Evolutionary conservation across 176 grass and related monocot genomes (phyloP).

Genomic region (Lolium multiflorum): DNA sequence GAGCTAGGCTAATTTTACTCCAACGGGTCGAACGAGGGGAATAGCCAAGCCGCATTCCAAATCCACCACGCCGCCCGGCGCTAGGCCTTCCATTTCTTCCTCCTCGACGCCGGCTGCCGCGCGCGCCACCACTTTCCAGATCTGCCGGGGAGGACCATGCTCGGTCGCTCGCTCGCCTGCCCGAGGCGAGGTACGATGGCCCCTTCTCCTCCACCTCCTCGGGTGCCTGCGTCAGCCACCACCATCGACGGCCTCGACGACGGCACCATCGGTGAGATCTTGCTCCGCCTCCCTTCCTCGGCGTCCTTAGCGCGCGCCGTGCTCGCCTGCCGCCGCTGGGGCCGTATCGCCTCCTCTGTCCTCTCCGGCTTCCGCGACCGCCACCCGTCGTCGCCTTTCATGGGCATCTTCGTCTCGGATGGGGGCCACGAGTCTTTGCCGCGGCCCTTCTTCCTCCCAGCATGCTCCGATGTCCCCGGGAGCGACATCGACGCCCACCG

Average conservation of each 20-base stretch:
- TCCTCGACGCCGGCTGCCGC: no score
- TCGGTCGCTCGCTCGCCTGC: no score
- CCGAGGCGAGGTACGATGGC: no score
- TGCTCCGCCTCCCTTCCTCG: conserved; percentile 13
- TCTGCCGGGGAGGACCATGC: no score
- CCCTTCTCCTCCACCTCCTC: no score
- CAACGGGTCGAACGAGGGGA: no score
- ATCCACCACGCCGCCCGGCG: no score
- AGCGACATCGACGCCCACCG: neutral
- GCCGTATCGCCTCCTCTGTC: neutral
- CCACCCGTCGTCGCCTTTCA: neutral
- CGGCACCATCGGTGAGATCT: neutral
- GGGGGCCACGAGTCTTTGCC: neutral
- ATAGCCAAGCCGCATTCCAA: no score
- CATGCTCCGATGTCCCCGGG: neutral
- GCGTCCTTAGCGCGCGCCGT: neutral
- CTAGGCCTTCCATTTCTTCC: no score
- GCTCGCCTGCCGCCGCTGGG: neutral
- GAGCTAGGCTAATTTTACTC: no score
- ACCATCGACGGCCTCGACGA: neutral
- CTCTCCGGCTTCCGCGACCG: neutral
- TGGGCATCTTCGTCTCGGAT: neutral
- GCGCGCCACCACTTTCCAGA: no score
- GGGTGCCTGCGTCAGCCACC: no score
- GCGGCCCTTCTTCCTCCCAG: neutral